Conservation (phyloP, 176 grass and related monocot species). For the Carex cristatella region DNA sequence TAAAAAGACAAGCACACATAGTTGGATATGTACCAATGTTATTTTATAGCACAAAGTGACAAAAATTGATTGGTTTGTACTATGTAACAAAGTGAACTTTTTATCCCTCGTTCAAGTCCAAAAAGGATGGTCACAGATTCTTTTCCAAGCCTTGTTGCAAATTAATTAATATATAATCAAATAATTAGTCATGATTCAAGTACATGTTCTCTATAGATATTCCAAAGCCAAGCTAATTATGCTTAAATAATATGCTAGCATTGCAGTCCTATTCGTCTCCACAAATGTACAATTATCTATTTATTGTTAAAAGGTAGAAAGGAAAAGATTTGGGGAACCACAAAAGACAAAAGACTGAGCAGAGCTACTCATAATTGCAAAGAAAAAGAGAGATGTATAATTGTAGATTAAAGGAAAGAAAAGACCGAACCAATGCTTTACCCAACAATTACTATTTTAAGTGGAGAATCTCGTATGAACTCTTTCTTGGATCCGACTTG, state of each 20-base stretch:
- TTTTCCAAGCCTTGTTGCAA: neutral
- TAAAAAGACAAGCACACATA: neutral
- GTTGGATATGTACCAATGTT: neutral
- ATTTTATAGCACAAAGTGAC: neutral
- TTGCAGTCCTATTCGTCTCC: neutral
- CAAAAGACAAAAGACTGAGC: neutral
- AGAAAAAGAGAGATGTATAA: neutral
- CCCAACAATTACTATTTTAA: neutral
- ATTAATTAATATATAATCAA: neutral
- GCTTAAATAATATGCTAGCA: slow-evolving; percentile 5
- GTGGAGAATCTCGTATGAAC: neutral
- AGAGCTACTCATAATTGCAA: slow-evolving; percentile 11
- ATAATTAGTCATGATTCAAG: slow-evolving; percentile 2
- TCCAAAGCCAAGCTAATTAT: neutral
- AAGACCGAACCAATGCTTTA: slow-evolving; percentile 21
- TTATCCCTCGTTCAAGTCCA: slow-evolving; percentile 1
- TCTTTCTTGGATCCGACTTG: neutral
- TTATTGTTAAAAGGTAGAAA: slow-evolving; percentile 14
- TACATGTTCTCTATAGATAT: neutral
- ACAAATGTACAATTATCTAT: neutral
- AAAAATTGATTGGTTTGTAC: slow-evolving; percentile 13
- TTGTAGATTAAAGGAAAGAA: slow-evolving; percentile 13
- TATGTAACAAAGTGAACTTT: slow-evolving; percentile 10
- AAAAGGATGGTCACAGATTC: neutral
- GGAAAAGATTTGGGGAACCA: slow-evolving; percentile 22